These are phyloP conservation scores for Rhododendron williamsianum DNA, from an alignment of 148 eudicot species.

Conservation along the genomic window DNA sequence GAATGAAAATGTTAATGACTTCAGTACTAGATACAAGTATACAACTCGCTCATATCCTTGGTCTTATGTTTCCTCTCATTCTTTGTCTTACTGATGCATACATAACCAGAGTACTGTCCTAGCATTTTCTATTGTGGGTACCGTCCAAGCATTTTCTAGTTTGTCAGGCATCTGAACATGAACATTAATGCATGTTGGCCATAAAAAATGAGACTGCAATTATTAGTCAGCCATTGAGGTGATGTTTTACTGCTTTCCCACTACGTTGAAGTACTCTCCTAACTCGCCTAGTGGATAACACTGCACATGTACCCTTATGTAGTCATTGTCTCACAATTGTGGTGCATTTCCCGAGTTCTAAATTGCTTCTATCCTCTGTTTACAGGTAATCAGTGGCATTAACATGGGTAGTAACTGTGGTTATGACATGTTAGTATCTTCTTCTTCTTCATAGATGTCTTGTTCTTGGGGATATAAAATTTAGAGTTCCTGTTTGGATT, in stretches of 20 bases:
- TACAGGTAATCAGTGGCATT: slow-evolving; percentile 95
- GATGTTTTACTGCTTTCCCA: slow-evolving; percentile 8
- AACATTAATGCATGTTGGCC: not conserved
- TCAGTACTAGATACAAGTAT: not conserved
- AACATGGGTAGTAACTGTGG: slow-evolving; percentile 96
- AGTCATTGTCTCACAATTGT: not conserved
- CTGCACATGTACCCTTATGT: not conserved
- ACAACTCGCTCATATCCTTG: not conserved
- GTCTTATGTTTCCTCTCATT: slow-evolving; percentile 4
- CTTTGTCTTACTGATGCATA: not conserved
- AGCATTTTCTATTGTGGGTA: slow-evolving; percentile 5
- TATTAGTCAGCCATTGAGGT: not conserved
- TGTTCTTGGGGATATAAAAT: not conserved
- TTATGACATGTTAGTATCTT: slow-evolving; percentile 72
- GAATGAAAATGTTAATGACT: slow-evolving; percentile 1
- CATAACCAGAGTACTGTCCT: not conserved
- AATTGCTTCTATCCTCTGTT: slow-evolving; percentile 3
- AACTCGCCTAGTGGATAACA: not conserved
- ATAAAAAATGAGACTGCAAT: not conserved
- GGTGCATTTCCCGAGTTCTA: not conserved
- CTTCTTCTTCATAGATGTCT: not conserved
- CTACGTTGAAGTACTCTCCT: not conserved
- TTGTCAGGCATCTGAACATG: slow-evolving; percentile 1
- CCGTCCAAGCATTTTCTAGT: not conserved
- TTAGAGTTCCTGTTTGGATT: not conserved